Base-by-base conservation (phyloP, 305 asterid species). In the Lippia alba region DNA sequence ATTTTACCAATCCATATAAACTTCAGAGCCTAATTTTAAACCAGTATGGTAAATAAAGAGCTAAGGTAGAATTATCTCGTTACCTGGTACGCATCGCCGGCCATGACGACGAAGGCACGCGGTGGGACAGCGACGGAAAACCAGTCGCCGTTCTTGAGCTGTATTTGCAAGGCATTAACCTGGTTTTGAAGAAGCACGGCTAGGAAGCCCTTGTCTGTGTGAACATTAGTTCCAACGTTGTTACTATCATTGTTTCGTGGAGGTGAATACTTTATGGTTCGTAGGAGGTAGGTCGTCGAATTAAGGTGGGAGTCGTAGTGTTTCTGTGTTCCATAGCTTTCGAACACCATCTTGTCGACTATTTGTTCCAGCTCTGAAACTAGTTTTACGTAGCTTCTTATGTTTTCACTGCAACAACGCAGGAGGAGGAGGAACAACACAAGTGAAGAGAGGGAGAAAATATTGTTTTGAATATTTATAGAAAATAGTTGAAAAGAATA, bases 51-150 rank as follows among this genome's bases (percentile, higher is more conserved):
- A 5, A 39, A 39, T 39, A 63, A 56, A 8, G 10, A n/a, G 17
- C 17, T 4, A 58, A 12, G 41, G 41, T 36, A 36, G 41, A 36
- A 36, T 8, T 3, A 36, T 36, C 9, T 36, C 9, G 41, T 36
- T 78, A 88, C 91, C 76, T 77, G 56, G 55, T 82, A 78, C 45
- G 85, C 96, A 46, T 84, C 91, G 2, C 96, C 96, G 6, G 89
- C 87, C 89, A 84, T 81, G 83, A 86, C 80, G 39, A 85, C 67
- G 46, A 85, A 83, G 2, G 88, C 66, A 0, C 76, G 72, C 40
- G 91, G 83, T 8, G 82, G 80, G 68, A 83, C 77, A 3, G 78
- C 74, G 6, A 84, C 72, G 4, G 68, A 32, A 2, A 79, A 71
- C 89, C 91, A 83, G 12, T 81, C 73, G 14, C 81, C 89, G 61